A percentile compares a stretch with the other conserved stretches of the same genome.
phyloP scores from a whole-genome alignment of 2,329 filamentous ascomycete species.

The Apiospora arundinis region DNA sequence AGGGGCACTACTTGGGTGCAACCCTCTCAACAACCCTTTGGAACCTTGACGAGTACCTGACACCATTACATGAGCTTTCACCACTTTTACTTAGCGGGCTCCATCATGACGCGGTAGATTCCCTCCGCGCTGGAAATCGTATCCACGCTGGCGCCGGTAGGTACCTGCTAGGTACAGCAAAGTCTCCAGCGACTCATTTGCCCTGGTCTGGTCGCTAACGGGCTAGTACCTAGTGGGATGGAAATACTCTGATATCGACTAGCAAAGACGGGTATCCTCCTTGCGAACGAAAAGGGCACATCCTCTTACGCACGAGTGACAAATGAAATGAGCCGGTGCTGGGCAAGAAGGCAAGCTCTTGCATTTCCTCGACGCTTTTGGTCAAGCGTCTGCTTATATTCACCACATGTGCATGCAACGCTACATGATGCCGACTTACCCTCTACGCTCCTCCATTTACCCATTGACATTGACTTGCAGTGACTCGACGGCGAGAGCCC shows the following conservation, averaged over 20 bases:
- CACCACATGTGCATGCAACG: background rate
- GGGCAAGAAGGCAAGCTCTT: background rate
- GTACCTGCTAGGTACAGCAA: background rate
- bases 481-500: background rate
- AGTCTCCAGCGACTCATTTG: background rate
- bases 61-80: background rate
- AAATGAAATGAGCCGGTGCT: background rate
- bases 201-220: background rate
- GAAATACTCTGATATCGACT: background rate
- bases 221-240: background rate
- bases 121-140: background rate
- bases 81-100: background rate
- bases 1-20: too few relatives aligned
- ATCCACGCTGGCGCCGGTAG: background rate
- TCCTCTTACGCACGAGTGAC: constrained; percentile 7
- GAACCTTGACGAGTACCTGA: constrained; percentile 11
- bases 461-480: background rate
- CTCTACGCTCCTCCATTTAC: background rate
- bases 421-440: background rate
- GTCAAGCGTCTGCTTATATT: background rate
- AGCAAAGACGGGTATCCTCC: background rate
- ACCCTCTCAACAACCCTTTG: too few relatives aligned
- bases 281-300: background rate
- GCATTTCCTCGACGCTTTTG: background rate
- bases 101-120: constrained; percentile 14